Percentiles rank a stretch among this genome's conserved stretches.
Conservation (phyloP, 129 eudicot species). For the Rutidosis leptorrhynchoides region DNA sequence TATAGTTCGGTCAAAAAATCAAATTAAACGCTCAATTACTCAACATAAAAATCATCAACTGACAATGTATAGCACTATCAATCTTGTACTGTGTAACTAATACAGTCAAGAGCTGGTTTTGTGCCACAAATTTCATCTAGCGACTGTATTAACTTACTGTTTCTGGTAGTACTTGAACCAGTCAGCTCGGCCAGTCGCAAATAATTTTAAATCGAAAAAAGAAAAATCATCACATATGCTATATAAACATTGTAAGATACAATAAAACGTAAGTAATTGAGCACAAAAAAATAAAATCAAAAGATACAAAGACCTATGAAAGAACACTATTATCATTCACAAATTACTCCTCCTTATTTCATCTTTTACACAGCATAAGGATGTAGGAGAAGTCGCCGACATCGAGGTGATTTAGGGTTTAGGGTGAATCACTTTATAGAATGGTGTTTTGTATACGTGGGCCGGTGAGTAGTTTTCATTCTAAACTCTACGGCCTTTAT, state of each 20-base stretch:
- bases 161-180: slow-evolving; percentile 42
- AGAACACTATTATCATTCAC: not conserved
- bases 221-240: no score
- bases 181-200: slow-evolving; percentile 63
- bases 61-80: slow-evolving; percentile 45
- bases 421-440: not conserved
- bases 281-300: not conserved
- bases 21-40: not conserved
- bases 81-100: slow-evolving; percentile 45
- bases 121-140: slow-evolving; percentile 37
- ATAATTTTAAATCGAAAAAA: not conserved
- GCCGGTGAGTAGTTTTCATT: not conserved
- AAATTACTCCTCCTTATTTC: not conserved
- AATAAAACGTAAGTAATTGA: not conserved
- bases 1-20: no score
- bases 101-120: slow-evolving; percentile 56
- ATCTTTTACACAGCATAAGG: not conserved
- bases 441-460: not conserved
- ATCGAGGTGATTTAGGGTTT: not conserved
- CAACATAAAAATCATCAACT: not conserved
- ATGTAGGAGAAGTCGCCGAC: not conserved
- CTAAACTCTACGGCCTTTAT: not conserved
- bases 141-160: slow-evolving; percentile 52
- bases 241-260: not conserved
- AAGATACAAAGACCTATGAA: no score